Evolutionary conservation across 1,284 basidiomycete species (phyloP), one percentile per base, ranked within the genome.

Genomic region (Sutorius eximius): DNA sequence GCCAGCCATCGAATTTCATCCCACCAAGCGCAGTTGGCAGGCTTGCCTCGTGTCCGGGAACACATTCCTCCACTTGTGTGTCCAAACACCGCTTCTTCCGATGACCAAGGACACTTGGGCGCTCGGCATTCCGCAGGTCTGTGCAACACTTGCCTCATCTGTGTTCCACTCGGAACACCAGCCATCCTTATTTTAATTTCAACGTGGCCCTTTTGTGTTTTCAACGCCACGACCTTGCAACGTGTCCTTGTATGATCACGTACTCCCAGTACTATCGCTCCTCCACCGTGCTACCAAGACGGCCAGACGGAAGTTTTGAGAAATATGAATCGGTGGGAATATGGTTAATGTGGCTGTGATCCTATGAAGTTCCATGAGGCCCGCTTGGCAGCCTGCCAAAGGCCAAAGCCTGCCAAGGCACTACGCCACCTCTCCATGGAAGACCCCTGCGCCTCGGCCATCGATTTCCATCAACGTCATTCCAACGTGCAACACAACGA

Each of bases 321-420:
- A 22, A 30, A 45, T 20, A 30, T 34, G 33, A 40, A 44, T 44
- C 27, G 37, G 22, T n/a, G 41, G 34, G 36, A 32, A 11, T 5
- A 18, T 16, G 27, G 46, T 24, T 9, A 29, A 5, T 20, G 60
- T 62, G 68, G 66, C 69, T 60, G 65, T 69, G 42, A 52, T 20
- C 54, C 59, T 68, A 69, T 50, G 54, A 64, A 60, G 15, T 16
- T 10, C 3, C 65, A 67, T 38, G 67, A 59, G 56, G 61, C 59
- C 10, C 46, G 24, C 32, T 44, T 57, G 56, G 67, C 49, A 53
- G 47, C 52, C 36, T 52, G 63, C 64, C 67, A 68, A 51, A 32
- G 0, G 55, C 58, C 58, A 66, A 63, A 57, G 59, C 7, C 57
- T 56, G 55, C 58, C 58, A 66, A 63, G 60, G 59, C 9, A 59